phyloP scores from a whole-genome alignment of 345 rosid species.

The Populus pruinosa region DNA sequence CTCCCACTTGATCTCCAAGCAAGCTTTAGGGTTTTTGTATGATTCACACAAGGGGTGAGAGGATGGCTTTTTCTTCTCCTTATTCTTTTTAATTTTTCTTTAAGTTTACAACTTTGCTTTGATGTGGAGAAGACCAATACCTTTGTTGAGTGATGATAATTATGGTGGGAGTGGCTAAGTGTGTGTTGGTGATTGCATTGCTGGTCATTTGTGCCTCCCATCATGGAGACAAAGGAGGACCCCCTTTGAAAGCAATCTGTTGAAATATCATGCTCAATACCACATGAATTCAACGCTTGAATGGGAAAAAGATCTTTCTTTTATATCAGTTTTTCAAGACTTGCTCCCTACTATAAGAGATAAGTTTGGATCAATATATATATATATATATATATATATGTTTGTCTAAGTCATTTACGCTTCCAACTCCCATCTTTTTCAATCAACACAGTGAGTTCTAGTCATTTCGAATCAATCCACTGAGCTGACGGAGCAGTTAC shows the following conservation, averaged over 20 bases:
- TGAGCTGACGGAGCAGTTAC: background rate
- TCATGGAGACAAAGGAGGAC: constrained; percentile 40
- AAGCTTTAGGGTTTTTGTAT: constrained; percentile 14
- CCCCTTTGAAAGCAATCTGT: constrained; percentile 33
- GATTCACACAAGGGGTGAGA: constrained; percentile 12
- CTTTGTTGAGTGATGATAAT: constrained; percentile 18
- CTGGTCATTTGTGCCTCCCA: constrained; percentile 45
- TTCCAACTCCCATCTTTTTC: constrained; percentile 30
- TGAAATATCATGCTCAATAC: constrained; percentile 29
- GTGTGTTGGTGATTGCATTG: constrained; percentile 44
- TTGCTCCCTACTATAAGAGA: constrained; percentile 19
- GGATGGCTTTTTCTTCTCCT: background rate
- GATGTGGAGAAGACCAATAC: constrained; percentile 32
- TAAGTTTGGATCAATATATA: constrained; percentile 23
- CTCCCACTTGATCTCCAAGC: constrained; percentile 20
- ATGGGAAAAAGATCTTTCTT: constrained; percentile 19
- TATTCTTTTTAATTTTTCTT: background rate
- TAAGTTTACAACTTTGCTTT: constrained; percentile 18
- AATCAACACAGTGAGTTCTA: background rate
- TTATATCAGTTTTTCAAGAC: background rate
- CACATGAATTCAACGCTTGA: constrained; percentile 31
- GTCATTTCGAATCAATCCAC: background rate
- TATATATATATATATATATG: too few relatives aligned
- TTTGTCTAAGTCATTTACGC: constrained; percentile 17
- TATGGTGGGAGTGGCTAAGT: constrained; percentile 22